Evolutionary conservation across 495 filamentous ascomycete genomes (phyloP), one percentile per base, ranked within the genome.

Genomic region (Aspergillus incahuasiensis): DNA sequence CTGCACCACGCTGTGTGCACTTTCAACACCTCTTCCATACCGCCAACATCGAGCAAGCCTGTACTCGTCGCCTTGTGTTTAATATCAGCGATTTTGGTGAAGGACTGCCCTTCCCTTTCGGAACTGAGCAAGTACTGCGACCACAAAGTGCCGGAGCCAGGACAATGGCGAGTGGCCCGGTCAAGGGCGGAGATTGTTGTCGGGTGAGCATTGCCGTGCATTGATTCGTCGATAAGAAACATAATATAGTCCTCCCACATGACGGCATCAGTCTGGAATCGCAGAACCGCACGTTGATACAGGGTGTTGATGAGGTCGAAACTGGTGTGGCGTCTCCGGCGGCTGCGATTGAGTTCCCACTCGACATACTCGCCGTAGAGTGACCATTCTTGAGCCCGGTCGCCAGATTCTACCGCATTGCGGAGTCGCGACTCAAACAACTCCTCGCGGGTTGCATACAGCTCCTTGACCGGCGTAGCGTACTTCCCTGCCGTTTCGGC

Each of bases 1-100:
- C 90, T 89, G 62, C 92, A 96, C 94, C 94, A 98, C 0, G 90
- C 86, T 32, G 86, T 85, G 57, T 94, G 90, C 56, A 97, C 88
- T 61, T 94, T 91, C 38, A 97, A 72, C 3, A 96, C 83, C 57
- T 91, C 88, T 42, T 88, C 83, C 81, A 96, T 84, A 16, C 90
- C 91, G 42, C 79, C 81, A 48, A 79, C 79, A 60, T 87, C 85
- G 11, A 96, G 80, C 19, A 92, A 77, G 6, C 86, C 86, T 9
- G 86, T 90, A 63, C 84, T 89, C 1, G 91, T 97, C 3, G 94
- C 94, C 44, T 82, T 86, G 65, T 97, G 90, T 67, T 98, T 98
- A 65, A 96, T 90, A 32, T 84, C 76, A 58, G 92, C 88, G 40
- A 97, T 88, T 24, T 85, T 86, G n/a, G 83, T 68, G 61, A 91